These are phyloP conservation scores for Talaromyces verruculosus DNA, from an alignment of 2,329 filamentous ascomycete species.

Conservation along the genomic window DNA sequence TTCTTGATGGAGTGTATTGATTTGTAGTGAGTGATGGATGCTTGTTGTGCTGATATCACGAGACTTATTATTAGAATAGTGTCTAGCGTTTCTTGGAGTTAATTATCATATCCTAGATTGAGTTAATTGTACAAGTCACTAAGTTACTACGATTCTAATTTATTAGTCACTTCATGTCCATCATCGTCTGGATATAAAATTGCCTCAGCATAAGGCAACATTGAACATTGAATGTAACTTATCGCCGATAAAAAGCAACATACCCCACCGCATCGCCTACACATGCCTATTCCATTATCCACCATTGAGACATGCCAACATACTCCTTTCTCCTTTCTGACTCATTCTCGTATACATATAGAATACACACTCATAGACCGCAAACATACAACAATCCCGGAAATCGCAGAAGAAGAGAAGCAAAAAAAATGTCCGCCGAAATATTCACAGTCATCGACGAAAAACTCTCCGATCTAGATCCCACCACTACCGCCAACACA, in stretches of 20 bases:
- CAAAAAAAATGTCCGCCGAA: slow-evolving; percentile 24
- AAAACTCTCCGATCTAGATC: slow-evolving; percentile 21
- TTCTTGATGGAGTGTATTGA: not conserved
- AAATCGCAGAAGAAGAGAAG: not conserved
- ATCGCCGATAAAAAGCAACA: slow-evolving; percentile 1
- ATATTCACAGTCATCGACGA: slow-evolving; percentile 30
- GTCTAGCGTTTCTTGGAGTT: not conserved
- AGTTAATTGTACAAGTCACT: too few species aligned
- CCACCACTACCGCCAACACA: not conserved
- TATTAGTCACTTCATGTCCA: not conserved
- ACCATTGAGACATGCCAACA: not conserved
- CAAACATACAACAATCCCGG: not conserved
- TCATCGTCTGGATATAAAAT: not conserved
- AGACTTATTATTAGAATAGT: not conserved
- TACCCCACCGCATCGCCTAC: slow-evolving; percentile 3
- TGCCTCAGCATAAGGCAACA: not conserved
- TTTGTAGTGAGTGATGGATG: not conserved
- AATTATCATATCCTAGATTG: not conserved
- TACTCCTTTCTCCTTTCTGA: not conserved
- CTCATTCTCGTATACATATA: not conserved
- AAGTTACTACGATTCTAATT: too few species aligned
- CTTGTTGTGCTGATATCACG: not conserved
- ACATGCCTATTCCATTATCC: not conserved
- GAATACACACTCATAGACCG: not conserved
- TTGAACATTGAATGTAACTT: not conserved